Base-by-base conservation (phyloP, 1,284 basidiomycete genomes). In the Cronartium quercuum region DNA sequence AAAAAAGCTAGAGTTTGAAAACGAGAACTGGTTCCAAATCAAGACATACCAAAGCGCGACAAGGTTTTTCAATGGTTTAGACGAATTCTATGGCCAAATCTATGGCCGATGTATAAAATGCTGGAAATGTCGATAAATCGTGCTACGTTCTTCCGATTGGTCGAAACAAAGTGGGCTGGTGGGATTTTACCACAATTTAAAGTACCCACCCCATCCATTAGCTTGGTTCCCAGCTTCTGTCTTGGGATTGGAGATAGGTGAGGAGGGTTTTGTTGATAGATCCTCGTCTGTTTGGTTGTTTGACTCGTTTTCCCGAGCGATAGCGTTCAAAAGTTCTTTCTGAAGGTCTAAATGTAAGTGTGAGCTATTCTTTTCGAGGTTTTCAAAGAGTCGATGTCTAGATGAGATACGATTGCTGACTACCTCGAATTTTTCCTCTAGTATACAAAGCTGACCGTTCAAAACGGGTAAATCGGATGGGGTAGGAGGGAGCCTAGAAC, bases 351-450 rank as follows among this genome's bases (percentile, higher is more conserved):
- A 24, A 41, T 68, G 38, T 10, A 68, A 41, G 6, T 21, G 67
- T 18, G 57, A 29, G 37, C 55, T 60, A 1, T 68, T 40, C 42
- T 68, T 68, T 12, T 40, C 57, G 57, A 68, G 67, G 5, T 58
- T 21, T 2, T 60, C 67, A 58, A 68, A 68, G 41, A 68, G 38
- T 13, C 42, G 35, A 42, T 68, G n/a, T 24, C 67, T 51, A 61
- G 67, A 55, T n/a, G 57, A 40, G 51, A 68, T 58, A 55, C 41
- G 57, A 40, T 68, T 68, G 42, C 61, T 57, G 24, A 68, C 51
- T 40, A 41, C 42, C 34, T 68, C 67, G n/a, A 68, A 57, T 41
- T 61, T 68, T 41, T 68, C 67, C 42, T 68, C 67, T 9, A 68
- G 21, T n/a, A 61, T 10, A 6, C 35, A 38, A 40, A 68, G 67